phyloP scores from a whole-genome alignment of 164 flowering plant species.

The Tetrastigma voinierianum region DNA sequence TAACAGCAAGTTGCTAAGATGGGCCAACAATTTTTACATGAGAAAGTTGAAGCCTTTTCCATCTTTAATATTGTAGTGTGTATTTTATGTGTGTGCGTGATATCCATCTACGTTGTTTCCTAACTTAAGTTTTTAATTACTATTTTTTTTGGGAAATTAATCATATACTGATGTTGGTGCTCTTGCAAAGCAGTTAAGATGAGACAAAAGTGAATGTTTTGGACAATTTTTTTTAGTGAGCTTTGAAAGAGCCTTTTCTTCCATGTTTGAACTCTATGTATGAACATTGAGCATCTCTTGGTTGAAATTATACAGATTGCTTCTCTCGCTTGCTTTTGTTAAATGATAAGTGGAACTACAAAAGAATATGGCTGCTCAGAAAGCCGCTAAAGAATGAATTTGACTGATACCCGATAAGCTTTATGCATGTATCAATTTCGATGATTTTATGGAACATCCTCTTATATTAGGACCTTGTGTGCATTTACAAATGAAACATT shows the following conservation, averaged over 20 bases:
- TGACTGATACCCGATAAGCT: neutral
- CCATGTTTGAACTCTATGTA: neutral
- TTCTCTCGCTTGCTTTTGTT: neutral
- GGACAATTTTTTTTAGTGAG: neutral
- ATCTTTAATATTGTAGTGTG: no score
- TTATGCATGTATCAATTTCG: neutral
- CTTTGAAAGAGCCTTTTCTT: neutral
- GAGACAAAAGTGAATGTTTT: no score
- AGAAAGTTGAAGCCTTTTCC: no score
- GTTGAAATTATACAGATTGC: neutral
- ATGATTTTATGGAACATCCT: slow-evolving; percentile 69
- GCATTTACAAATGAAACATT: slow-evolving; percentile 95
- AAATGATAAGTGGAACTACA: neutral
- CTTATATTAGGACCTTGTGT: slow-evolving; percentile 83
- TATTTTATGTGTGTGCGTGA: no score
- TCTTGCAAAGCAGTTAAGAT: no score
- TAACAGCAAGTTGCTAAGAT: no score
- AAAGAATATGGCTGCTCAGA: neutral
- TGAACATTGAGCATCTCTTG: neutral
- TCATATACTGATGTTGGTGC: no score
- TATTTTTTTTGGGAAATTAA: no score
- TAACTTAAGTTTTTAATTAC: no score
- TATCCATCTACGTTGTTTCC: no score
- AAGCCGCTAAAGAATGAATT: neutral
- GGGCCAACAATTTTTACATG: no score